Percentiles rank a stretch among this genome's conserved stretches.
phyloP scores from a whole-genome alignment of 768 basidiomycete genomes.

The Lactifluus pinguis region DNA sequence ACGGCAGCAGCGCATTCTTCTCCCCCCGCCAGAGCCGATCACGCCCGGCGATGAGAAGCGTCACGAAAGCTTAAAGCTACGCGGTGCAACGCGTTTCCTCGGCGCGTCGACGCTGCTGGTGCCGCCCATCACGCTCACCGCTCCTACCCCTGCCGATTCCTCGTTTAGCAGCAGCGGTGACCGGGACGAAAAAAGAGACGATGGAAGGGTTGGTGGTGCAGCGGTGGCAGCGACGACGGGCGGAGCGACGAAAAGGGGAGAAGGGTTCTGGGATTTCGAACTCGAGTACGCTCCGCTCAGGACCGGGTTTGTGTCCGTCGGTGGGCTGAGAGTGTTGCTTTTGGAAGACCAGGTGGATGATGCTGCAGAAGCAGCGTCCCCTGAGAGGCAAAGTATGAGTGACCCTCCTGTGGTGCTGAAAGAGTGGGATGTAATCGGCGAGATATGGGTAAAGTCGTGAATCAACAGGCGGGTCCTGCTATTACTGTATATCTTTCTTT shows the following conservation, averaged over 20 bases:
- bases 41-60: slow-evolving; percentile 8
- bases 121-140: slow-evolving; percentile 29
- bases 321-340: slow-evolving; percentile 64
- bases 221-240: neutral
- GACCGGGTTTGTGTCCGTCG: slow-evolving; percentile 53
- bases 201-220: slow-evolving; percentile 13
- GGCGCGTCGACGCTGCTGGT: slow-evolving; percentile 46
- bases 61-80: neutral
- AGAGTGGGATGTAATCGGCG: slow-evolving; percentile 64
- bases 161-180: slow-evolving; percentile 16
- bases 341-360: slow-evolving; percentile 45
- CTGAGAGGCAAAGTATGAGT: slow-evolving; percentile 17
- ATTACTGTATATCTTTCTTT: neutral
- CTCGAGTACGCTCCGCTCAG: slow-evolving; percentile 50
- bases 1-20: neutral
- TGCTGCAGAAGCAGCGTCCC: slow-evolving; percentile 22
- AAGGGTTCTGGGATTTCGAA: slow-evolving; percentile 45
- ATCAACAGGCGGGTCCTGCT: neutral
- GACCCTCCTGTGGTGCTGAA: slow-evolving; percentile 37
- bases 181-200: slow-evolving; percentile 6
- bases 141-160: slow-evolving; percentile 18
- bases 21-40: slow-evolving; percentile 2
- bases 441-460: slow-evolving; percentile 48
- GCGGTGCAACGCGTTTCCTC: slow-evolving; percentile 24
- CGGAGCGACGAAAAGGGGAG: neutral